Evolutionary conservation across 179 eudicot species (phyloP).

Genomic region (Heliamphora pulchella): DNA sequence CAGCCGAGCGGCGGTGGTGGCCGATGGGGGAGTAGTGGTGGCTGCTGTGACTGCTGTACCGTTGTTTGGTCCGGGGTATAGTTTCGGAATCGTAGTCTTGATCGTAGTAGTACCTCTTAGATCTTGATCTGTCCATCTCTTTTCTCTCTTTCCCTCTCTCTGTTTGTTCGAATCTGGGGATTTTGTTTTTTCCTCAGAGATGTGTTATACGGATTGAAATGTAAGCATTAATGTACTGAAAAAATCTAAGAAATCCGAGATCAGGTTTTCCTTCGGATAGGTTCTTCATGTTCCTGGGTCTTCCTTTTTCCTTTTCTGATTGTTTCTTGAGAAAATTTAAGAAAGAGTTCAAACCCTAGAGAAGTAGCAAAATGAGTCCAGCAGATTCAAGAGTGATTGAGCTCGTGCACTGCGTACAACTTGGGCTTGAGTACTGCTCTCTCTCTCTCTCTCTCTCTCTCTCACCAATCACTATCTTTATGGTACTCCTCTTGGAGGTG

Average conservation of each 20-base stretch:
- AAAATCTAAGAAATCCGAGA: not conserved
- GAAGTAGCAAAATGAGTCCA: not conserved
- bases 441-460: not conserved
- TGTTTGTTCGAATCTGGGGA: not conserved
- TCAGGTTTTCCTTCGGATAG: slow-evolving; percentile 8
- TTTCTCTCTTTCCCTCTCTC: no score
- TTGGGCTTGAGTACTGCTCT: not conserved
- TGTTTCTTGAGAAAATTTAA: not conserved
- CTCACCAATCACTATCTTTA: not conserved
- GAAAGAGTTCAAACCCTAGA: not conserved
- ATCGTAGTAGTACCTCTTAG: slow-evolving; percentile 76
- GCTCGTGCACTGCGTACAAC: not conserved
- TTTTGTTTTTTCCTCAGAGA: not conserved
- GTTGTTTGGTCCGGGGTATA: slow-evolving; percentile 53
- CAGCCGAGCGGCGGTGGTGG: slow-evolving; percentile 41
- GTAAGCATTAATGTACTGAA: not conserved
- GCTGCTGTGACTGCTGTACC: slow-evolving; percentile 34
- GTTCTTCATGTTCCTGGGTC: not conserved
- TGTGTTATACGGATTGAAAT: no score
- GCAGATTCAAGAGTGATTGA: not conserved
- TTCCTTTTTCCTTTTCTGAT: not conserved
- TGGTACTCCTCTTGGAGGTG: not conserved
- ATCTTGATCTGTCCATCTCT: slow-evolving; percentile 84
- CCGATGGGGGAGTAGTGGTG: slow-evolving; percentile 36
- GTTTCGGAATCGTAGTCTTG: slow-evolving; percentile 79